Evolutionary conservation across 257 asterid genomes (phyloP).

Genomic region (Avicennia marina): DNA sequence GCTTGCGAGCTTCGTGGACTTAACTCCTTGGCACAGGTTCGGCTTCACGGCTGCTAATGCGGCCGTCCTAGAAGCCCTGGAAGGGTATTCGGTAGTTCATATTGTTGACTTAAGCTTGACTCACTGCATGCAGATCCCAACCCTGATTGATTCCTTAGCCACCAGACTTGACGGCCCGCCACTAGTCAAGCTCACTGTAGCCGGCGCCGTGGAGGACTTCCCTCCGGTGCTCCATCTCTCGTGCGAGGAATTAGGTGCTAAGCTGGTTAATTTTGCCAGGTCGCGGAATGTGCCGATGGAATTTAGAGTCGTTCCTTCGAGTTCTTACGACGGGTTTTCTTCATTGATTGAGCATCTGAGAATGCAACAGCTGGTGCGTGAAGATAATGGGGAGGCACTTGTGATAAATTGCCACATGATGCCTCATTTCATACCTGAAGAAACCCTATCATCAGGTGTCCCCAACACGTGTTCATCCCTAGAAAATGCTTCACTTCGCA

Average conservation of each 20-base stretch:
- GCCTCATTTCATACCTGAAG: conserved; percentile 87
- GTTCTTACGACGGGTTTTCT: conserved; percentile 54
- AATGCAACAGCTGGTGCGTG: conserved; percentile 40
- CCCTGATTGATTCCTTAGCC: conserved; percentile 71
- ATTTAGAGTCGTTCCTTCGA: conserved; percentile 59
- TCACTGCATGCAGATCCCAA: conserved; percentile 96
- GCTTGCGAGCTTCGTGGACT: conserved; percentile 79
- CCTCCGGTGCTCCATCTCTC: conserved; percentile 81
- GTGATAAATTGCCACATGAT: conserved; percentile 85
- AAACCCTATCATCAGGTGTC: conserved; percentile 31
- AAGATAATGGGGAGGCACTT: conserved; percentile 55
- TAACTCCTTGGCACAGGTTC: conserved; percentile 96
- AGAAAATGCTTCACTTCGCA: conserved; percentile 30
- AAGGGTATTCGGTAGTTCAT: conserved; percentile 57
- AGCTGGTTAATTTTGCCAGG: conserved; percentile 70
- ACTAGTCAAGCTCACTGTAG: conserved; percentile 63
- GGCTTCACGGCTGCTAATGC: conserved; percentile 92
- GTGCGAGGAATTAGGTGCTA: conserved; percentile 70
- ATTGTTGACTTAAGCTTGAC: conserved; percentile 81
- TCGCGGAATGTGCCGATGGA: conserved; percentile 59
- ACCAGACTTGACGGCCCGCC: conserved; percentile 59
- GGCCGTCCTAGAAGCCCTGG: conserved; percentile 72
- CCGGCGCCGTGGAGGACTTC: conserved; percentile 52
- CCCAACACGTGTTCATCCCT: not conserved
- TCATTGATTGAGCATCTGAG: conserved; percentile 50